Percentiles rank a stretch among this genome's conserved stretches.
Evolutionary conservation across 2,329 filamentous ascomycete genomes (phyloP).

Genomic region (Aspergillus flavus): DNA sequence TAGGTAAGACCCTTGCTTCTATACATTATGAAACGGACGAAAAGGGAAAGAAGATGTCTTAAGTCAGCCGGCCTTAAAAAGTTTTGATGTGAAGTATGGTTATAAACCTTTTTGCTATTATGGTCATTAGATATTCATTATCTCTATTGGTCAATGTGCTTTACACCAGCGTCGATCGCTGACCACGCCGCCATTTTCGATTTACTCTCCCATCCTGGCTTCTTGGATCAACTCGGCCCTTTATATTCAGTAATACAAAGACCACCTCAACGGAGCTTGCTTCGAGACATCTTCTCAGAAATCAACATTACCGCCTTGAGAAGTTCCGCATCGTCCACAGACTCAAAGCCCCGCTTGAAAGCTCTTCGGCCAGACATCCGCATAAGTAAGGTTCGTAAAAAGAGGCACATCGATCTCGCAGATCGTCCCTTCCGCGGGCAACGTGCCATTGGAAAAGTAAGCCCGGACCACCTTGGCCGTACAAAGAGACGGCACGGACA

Average conservation of each 20-base stretch:
- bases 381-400: neutral
- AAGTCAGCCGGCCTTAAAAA: too few species aligned
- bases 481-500: constrained; percentile 5
- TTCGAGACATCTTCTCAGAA: neutral
- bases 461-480: constrained; percentile 2
- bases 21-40: too few species aligned
- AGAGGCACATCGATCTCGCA: constrained; percentile 5
- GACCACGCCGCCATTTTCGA: too few species aligned
- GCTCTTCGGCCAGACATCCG: neutral
- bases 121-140: too few species aligned
- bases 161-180: too few species aligned
- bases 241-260: neutral
- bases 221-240: too few species aligned
- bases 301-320: neutral
- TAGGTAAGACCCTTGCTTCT: too few species aligned
- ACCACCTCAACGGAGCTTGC: neutral
- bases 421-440: constrained; percentile 3
- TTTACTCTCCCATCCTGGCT: too few species aligned
- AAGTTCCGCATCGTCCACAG: neutral
- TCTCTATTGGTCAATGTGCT: too few species aligned
- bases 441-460: constrained; percentile 8
- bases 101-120: too few species aligned
- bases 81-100: too few species aligned
- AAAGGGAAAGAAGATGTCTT: too few species aligned
- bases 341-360: neutral